A percentile compares a stretch with the other conserved stretches of the same genome.
Evolutionary conservation across 768 basidiomycete genomes (phyloP).

Genomic region (Brasilioporus rufonigricans): DNA sequence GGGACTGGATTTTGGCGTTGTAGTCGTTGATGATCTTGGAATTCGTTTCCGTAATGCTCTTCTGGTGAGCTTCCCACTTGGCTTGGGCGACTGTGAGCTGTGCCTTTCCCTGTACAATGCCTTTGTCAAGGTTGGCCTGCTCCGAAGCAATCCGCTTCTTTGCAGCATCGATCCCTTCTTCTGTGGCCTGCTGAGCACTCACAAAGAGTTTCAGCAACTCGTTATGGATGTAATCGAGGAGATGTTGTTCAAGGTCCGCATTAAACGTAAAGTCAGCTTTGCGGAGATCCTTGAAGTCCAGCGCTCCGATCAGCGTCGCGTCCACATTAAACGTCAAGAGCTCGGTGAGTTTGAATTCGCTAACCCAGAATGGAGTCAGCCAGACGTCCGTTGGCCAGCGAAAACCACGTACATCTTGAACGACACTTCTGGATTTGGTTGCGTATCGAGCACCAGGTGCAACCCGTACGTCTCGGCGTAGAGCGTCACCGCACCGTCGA

Average conservation of each 20-base stretch:
- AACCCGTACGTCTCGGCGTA: neutral
- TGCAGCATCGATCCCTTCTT: conserved; percentile 1
- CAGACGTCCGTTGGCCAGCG: neutral
- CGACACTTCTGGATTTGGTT: conserved; percentile 2
- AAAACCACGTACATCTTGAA: conserved; percentile 3
- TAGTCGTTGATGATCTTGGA: neutral
- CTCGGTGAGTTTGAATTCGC: conserved; percentile 5
- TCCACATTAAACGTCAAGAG: conserved; percentile 2
- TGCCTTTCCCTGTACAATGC: neutral
- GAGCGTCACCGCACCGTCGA: conserved; percentile 4
- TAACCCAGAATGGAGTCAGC: neutral
- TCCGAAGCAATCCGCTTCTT: neutral
- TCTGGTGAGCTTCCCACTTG: neutral
- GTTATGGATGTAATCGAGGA: conserved; percentile 6
- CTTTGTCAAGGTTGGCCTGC: neutral
- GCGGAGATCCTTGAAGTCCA: conserved; percentile 3
- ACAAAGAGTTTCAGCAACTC: neutral
- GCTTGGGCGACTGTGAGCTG: neutral
- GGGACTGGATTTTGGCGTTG: neutral
- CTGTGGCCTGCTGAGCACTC: neutral
- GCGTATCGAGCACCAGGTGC: conserved; percentile 2
- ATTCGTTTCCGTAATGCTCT: neutral
- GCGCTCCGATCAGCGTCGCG: conserved; percentile 7
- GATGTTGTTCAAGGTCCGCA: conserved; percentile 7
- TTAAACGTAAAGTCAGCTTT: conserved; percentile 1